phyloP scores from a whole-genome alignment of 257 asterid genomes.

The Solanum tacnaense region DNA sequence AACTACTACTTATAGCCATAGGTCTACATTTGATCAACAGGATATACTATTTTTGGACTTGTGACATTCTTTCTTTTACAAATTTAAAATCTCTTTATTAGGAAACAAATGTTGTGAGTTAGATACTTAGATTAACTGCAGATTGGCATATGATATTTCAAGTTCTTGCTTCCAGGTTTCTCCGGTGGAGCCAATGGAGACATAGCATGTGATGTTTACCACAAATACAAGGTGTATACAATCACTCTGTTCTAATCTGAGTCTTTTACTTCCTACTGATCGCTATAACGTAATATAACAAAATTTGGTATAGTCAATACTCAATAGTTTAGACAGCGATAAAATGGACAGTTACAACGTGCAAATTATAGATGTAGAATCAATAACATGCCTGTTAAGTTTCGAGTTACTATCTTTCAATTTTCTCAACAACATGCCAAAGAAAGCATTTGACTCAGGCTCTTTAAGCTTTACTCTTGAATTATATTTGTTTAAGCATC shows the following conservation, averaged over 20 bases:
- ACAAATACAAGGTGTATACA: conserved; percentile 35
- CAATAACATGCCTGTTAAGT: neutral
- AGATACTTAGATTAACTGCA: neutral
- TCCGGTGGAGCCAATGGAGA: conserved; percentile 29
- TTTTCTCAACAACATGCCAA: neutral
- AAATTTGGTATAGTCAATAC: neutral
- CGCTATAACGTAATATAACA: neutral
- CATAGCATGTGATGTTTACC: conserved; percentile 38
- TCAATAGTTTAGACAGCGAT: neutral
- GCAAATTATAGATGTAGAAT: neutral
- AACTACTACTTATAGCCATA: neutral
- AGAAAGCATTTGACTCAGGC: neutral
- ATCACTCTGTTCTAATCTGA: neutral
- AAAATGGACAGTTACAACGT: neutral
- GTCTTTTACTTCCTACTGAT: neutral
- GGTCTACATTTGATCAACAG: neutral
- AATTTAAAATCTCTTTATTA: neutral
- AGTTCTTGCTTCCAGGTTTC: conserved; percentile 17
- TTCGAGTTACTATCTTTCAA: neutral
- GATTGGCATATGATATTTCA: neutral
- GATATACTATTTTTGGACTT: neutral
- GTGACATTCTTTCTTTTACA: neutral
- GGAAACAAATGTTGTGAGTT: neutral
- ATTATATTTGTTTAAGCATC: neutral
- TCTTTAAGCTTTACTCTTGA: neutral